Evolutionary conservation across 2,329 filamentous ascomycete species (phyloP).

Genomic region (Penicillium sp.): DNA sequence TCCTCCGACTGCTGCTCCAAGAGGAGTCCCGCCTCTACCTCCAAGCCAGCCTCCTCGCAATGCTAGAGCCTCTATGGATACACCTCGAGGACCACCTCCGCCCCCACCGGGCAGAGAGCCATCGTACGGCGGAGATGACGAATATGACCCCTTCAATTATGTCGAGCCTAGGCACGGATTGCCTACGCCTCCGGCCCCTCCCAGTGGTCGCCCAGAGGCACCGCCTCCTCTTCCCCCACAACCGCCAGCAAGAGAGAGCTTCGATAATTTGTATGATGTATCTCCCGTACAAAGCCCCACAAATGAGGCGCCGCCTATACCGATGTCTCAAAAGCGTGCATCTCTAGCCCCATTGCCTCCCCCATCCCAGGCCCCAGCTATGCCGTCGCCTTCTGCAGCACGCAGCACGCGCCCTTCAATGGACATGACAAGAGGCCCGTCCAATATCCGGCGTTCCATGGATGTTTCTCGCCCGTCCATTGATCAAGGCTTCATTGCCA

Average conservation of each 20-base stretch:
- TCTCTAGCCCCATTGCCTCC: constrained; percentile 51
- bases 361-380: constrained; percentile 29
- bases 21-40: constrained; percentile 64
- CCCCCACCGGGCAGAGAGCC: constrained; percentile 50
- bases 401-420: constrained; percentile 59
- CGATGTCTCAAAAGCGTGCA: constrained; percentile 41
- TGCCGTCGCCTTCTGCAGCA: constrained; percentile 47
- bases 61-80: constrained; percentile 38
- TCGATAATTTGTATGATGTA: constrained; percentile 50
- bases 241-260: constrained; percentile 33
- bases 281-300: constrained; percentile 41
- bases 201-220: constrained; percentile 23
- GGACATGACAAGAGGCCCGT: constrained; percentile 60
- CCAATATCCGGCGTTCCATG: constrained; percentile 62
- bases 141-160: constrained; percentile 56
- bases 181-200: constrained; percentile 21
- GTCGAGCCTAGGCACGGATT: constrained; percentile 36
- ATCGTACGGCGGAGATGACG: constrained; percentile 50
- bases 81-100: constrained; percentile 35
- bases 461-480: constrained; percentile 73
- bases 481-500: constrained; percentile 82
- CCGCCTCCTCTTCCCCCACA: constrained; percentile 30
- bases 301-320: constrained; percentile 29
- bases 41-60: constrained; percentile 59
- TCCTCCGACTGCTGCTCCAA: constrained; percentile 58